Evolutionary conservation across 2,329 filamentous ascomycete species (phyloP), one percentile per base, ranked within the genome.

Genomic region (Penicillium frequentans): DNA sequence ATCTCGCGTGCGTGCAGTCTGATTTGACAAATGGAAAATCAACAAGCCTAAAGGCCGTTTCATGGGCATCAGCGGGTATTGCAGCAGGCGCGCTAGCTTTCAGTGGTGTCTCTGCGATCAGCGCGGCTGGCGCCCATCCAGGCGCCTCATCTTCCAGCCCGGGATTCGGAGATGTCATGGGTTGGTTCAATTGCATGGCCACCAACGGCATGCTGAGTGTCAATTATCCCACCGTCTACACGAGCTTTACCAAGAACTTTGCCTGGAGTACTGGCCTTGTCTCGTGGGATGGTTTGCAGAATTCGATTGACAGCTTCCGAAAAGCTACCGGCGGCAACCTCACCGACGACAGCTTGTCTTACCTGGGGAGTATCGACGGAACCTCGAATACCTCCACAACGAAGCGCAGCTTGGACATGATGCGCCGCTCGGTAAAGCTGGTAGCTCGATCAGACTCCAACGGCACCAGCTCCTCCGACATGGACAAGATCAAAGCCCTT

Each of bases 201-300:
- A 89, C 95, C 80, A 97, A 95, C 75, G 93, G 95, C 63, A 98
- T 98, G 95, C 82, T 96, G 73, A 96, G 90, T 58, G 93, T 96
- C 67, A 85, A 88, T 67, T 92, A 96, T 65, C 95, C 95, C 4
- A 81, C 86, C 35, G 86, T 98, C 37, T 98, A 98, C 78, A 86
- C 88, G 65, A 93, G 87, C 73, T 99, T 96, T 76, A 81, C 89
- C 60, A 90, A 90, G 78, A 98, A 98, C 78, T 98, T 99, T 73
- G 93, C 82, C 47, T 98, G 97, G 80, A 93, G 91, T 62, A 89
- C 88, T 27, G 92, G 92, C 50, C 77, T 98, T 56, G 82, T 98
- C 55, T 85, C 90, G 7, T 97, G 91, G 91, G 84, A 82, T n/a
- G 77, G 81, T 46, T 85, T 98, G 80, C 91, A 97, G 75, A 77